Conservation (phyloP, 768 basidiomycete species). For the Lyophyllum atratum region DNA sequence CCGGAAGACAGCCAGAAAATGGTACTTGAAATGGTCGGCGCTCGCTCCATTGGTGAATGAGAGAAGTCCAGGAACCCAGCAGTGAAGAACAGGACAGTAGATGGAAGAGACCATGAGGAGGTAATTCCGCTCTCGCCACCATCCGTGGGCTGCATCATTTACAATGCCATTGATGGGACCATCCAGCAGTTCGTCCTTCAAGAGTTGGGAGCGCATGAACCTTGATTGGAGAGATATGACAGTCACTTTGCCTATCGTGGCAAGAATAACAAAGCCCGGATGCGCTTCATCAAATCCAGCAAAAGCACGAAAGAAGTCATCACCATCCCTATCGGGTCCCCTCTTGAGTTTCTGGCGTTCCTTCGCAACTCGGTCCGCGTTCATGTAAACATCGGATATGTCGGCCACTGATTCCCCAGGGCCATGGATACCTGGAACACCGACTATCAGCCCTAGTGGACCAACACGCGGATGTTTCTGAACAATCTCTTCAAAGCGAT, state of each 20-base stretch:
- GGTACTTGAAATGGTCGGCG: constrained; percentile 29
- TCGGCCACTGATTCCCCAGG: neutral
- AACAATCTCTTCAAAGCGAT: neutral
- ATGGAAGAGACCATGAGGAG: constrained; percentile 29
- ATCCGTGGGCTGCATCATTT: constrained; percentile 4
- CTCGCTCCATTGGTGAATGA: constrained; percentile 36
- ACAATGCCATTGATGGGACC: constrained; percentile 4
- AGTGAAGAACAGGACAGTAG: constrained; percentile 25
- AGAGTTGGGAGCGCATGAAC: constrained; percentile 3
- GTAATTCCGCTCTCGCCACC: neutral
- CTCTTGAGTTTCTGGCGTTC: neutral
- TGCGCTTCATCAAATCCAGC: neutral
- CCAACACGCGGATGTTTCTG: neutral
- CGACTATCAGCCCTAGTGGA: neutral
- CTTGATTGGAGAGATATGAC: constrained; percentile 5
- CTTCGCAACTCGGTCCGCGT: neutral
- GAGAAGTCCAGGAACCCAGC: constrained; percentile 36
- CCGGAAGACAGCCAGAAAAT: constrained; percentile 31
- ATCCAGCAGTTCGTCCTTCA: constrained; percentile 1
- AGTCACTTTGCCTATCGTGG: neutral
- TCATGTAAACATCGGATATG: neutral
- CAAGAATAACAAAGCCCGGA: neutral
- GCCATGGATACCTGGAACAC: neutral
- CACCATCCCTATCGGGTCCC: neutral
- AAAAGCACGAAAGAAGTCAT: neutral